Evolutionary conservation across 495 filamentous ascomycete species (phyloP), one percentile per base, ranked within the genome.

Genomic region (Terfezia boudieri): DNA sequence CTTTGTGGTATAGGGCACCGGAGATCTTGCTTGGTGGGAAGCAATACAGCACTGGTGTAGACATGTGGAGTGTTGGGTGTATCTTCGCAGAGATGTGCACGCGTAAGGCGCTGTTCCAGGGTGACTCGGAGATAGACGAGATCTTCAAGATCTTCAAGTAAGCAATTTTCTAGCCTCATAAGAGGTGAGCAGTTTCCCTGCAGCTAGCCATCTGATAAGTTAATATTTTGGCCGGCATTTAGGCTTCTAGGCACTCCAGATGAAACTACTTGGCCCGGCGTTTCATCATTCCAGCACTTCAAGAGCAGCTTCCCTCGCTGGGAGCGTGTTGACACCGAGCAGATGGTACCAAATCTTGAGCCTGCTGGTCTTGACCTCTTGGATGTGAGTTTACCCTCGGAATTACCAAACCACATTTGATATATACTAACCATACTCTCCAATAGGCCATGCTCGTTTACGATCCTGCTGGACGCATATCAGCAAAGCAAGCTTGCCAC

Each of bases 31-130:
- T 99, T 12, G 90, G 90, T 62, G 90, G 92, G 54, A 83, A 88
- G 50, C 90, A 96, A 67, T 99, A 99, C 71, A 93, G 85, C 22
- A 96, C 90, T 49, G 90, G 92, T 58, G 88, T 99, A 46, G 90
- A 99, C 67, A 96, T 99, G 92, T 99, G 90, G 90, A 94, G 86
- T 36, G 80, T 89, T 52, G 90, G 90, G 46, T 94, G 90, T 66
- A 99, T 99, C 69, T 99, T 99, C 68, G 90, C 92, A 12, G 90
- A 99, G 70, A 96, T 99, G 92, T 94, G 87, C 73, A 99, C 92
- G 14, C 82, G 86, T 62, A 96, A 95, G 69, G 88, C 90, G 7
- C 71, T 96, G 11, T 96, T 99, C 74, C 90, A 90, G 26, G 90
- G 90, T 38, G 92, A 99, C 67, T 94, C 87, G 2, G 90, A 99